These are phyloP conservation scores for Epichloe coenophiala DNA, from an alignment of 2,329 filamentous ascomycete species.

Conservation along the genomic window DNA sequence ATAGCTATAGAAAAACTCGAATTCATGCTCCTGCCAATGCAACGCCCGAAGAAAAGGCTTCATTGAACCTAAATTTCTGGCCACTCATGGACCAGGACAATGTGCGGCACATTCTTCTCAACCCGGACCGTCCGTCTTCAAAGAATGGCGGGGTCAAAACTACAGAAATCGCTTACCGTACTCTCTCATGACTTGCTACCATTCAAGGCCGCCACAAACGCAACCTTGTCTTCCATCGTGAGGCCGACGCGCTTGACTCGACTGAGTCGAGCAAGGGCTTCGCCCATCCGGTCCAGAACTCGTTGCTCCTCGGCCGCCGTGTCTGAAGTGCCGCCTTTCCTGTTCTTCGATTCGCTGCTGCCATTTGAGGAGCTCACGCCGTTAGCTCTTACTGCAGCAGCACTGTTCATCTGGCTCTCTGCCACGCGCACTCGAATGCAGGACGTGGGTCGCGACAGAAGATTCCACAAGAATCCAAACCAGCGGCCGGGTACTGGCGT, in stretches of 20 bases:
- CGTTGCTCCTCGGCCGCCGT: slow-evolving; percentile 46
- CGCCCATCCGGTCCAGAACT: slow-evolving; percentile 66
- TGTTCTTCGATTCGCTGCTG: slow-evolving; percentile 14
- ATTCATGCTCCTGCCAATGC: slow-evolving; percentile 12
- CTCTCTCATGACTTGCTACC: slow-evolving; percentile 22
- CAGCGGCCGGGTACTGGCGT: slow-evolving; percentile 73
- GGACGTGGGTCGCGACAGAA: slow-evolving; percentile 74
- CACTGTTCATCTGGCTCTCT: slow-evolving; percentile 49
- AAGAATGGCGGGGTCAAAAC: not conserved
- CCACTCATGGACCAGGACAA: not conserved
- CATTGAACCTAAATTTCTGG: not conserved
- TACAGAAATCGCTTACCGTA: not conserved
- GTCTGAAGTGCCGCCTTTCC: slow-evolving; percentile 11
- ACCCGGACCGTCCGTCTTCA: too few relatives aligned
- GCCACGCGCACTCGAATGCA: slow-evolving; percentile 86
- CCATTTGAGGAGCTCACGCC: slow-evolving; percentile 16
- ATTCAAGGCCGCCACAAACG: slow-evolving; percentile 60
- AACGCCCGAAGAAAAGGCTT: slow-evolving; percentile 1
- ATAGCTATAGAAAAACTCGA: not conserved
- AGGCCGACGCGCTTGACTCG: slow-evolving; percentile 81
- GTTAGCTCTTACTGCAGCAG: slow-evolving; percentile 23
- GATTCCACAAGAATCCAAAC: slow-evolving; percentile 65
- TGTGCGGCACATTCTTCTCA: not conserved
- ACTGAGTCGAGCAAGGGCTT: slow-evolving; percentile 75
- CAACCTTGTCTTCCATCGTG: slow-evolving; percentile 67